phyloP scores from a whole-genome alignment of 2,329 filamentous ascomycete species.

The Aurifilum marmelostoma region DNA sequence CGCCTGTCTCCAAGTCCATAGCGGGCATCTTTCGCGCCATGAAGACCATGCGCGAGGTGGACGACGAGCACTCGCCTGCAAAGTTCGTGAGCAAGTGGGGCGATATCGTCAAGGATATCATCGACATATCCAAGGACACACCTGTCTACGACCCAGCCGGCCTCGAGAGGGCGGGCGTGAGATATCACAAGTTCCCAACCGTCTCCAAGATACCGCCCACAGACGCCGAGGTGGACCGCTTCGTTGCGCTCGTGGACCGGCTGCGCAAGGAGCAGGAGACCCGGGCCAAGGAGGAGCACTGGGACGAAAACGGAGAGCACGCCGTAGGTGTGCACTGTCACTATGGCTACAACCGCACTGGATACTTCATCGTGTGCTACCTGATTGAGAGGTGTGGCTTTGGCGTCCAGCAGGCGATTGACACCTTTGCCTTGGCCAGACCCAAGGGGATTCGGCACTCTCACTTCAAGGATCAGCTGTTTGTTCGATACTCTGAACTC shows the following conservation, averaged over 20 bases:
- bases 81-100: slow-evolving; percentile 72
- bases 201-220: slow-evolving; percentile 87
- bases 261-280: slow-evolving; percentile 59
- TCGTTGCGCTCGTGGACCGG: slow-evolving; percentile 61
- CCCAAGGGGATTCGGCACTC: slow-evolving; percentile 86
- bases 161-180: slow-evolving; percentile 67
- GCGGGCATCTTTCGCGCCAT: slow-evolving; percentile 82
- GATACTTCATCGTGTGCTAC: slow-evolving; percentile 88
- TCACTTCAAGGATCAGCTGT: slow-evolving; percentile 84
- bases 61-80: slow-evolving; percentile 77
- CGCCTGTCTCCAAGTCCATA: slow-evolving; percentile 78
- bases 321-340: slow-evolving; percentile 89
- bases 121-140: slow-evolving; percentile 89
- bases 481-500: slow-evolving; percentile 68
- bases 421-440: slow-evolving; percentile 72
- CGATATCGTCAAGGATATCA: slow-evolving; percentile 69
- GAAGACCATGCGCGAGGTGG: slow-evolving; percentile 90
- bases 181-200: slow-evolving; percentile 86
- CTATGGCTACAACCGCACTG: slow-evolving; percentile 93
- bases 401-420: slow-evolving; percentile 74
- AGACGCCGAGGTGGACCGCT: slow-evolving; percentile 55
- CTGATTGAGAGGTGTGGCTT: slow-evolving; percentile 80
- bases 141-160: slow-evolving; percentile 84
- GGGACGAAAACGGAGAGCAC: slow-evolving; percentile 41
- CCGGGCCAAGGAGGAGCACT: slow-evolving; percentile 47